A percentile compares a stretch with the other conserved stretches of the same genome.
Evolutionary conservation across 257 asterid genomes (phyloP).

Genomic region (Linderniella brevidens): DNA sequence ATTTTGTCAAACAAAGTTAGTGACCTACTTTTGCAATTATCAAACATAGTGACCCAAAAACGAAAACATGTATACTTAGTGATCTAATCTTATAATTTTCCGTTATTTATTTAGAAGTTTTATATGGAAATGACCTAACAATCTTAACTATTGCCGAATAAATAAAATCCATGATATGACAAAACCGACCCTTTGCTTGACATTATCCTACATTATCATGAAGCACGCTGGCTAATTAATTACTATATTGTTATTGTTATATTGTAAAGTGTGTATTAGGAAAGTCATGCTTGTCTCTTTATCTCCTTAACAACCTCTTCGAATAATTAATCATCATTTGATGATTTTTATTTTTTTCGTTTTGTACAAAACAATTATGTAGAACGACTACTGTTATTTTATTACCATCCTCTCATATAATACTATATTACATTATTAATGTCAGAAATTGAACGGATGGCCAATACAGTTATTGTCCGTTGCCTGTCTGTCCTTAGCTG

Average conservation of each 20-base stretch:
- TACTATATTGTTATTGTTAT: neutral
- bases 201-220: too few species aligned
- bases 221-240: neutral
- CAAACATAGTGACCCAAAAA: too few species aligned
- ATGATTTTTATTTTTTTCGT: neutral
- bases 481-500: conserved; percentile 91
- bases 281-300: conserved; percentile 25
- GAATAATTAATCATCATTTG: neutral
- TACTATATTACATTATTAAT: conserved; percentile 1
- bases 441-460: conserved; percentile 71
- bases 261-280: conserved; percentile 2
- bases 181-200: neutral
- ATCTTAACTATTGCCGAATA: too few species aligned
- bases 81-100: too few species aligned
- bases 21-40: too few species aligned
- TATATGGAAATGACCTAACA: neutral
- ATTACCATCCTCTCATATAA: neutral
- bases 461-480: conserved; percentile 71
- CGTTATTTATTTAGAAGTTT: too few species aligned
- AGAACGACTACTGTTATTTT: neutral
- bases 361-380: too few species aligned
- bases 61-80: too few species aligned
- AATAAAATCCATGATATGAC: too few species aligned
- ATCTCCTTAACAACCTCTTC: conserved; percentile 7
- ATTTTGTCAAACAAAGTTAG: too few species aligned